Base-by-base conservation (phyloP, 1,284 basidiomycete species). In the Cryptococcus sp. region DNA sequence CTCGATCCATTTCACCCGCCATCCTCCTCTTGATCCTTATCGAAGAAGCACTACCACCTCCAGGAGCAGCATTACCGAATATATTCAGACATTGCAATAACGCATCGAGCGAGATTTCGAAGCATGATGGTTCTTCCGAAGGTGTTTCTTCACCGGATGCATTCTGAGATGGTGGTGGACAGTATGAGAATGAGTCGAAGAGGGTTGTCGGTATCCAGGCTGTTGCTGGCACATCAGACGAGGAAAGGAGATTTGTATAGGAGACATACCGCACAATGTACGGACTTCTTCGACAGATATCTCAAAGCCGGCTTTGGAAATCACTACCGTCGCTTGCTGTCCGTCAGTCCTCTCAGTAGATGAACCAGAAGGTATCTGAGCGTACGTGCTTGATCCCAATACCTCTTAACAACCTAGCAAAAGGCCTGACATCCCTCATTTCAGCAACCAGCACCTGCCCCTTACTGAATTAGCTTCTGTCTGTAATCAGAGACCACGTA, bases 61-160 rank as follows among this genome's bases (percentile, higher is more conserved):
- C 48, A 65, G 67, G 42, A 16, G 77, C 77, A 1, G 87, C 88
- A 5, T 89, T 88, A 11, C 92, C 91, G 64, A 93, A 96, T 51
- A 96, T 85, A 69, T 93, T 91, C 40, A 97, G 79, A 63, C 89
- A 92, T 63, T 93, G 90, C 52, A 94, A 81, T 50, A 94, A 76
- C 1, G 85, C 85, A 65, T 84, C 82, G 28, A 97, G 81, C 3
- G 85, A 85, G 52, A 96, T 80, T 68, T 93, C 89, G 64, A 96
- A 91, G 1, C 81, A 79, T 7, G 79, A 81, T 25, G 55, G 60
- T 22, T 59, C 56, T 32, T 53, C 55, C 21, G 54, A 50, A 31
- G 54, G 57, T 37, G 53, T 43, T 11, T 59, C 57, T 7, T 55
- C 51, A 42, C 73, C 64, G 37, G 77, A 19, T 46, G 55, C 11